These are phyloP conservation scores for Panicum miliaceum DNA, from an alignment of 176 grass and related monocot genomes.

Conservation along the genomic window DNA sequence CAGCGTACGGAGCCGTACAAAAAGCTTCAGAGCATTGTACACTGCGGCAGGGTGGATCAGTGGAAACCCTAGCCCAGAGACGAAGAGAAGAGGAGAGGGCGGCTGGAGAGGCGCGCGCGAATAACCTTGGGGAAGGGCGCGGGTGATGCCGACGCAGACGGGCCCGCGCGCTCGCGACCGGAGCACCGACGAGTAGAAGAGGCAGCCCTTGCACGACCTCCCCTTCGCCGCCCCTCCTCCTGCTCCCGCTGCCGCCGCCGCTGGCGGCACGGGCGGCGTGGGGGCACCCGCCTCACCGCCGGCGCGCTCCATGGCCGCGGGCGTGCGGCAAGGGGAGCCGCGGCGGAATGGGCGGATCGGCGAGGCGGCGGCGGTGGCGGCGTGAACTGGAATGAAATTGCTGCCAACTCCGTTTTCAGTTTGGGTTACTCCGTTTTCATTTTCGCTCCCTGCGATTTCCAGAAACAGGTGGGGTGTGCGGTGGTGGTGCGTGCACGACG, in stretches of 20 bases:
- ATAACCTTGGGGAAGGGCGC: constrained; percentile 62
- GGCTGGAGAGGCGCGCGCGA: neutral
- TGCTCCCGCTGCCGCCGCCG: neutral
- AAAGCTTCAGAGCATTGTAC: neutral
- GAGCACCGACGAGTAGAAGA: constrained; percentile 85
- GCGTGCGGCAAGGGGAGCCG: neutral
- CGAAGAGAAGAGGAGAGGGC: neutral
- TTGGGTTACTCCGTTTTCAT: too few relatives aligned
- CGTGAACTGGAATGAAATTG: neutral
- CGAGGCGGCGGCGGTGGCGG: neutral
- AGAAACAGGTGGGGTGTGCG: neutral
- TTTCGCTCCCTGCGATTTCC: neutral
- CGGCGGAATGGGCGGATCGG: neutral
- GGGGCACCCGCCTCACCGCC: constrained; percentile 42
- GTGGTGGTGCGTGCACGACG: too few relatives aligned
- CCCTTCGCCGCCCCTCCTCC: constrained; percentile 47
- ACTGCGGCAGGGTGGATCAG: neutral
- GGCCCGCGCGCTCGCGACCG: constrained; percentile 59
- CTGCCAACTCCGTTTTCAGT: too few relatives aligned
- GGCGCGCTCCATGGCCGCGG: constrained; percentile 39
- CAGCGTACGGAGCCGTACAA: neutral
- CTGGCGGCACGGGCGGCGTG: constrained; percentile 15
- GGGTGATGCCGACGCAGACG: constrained; percentile 76
- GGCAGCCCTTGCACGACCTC: constrained; percentile 87
- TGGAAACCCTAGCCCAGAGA: constrained; percentile 33